Evolutionary conservation across 2,329 filamentous ascomycete genomes (phyloP).

Genomic region (Fusarium verrucosum): DNA sequence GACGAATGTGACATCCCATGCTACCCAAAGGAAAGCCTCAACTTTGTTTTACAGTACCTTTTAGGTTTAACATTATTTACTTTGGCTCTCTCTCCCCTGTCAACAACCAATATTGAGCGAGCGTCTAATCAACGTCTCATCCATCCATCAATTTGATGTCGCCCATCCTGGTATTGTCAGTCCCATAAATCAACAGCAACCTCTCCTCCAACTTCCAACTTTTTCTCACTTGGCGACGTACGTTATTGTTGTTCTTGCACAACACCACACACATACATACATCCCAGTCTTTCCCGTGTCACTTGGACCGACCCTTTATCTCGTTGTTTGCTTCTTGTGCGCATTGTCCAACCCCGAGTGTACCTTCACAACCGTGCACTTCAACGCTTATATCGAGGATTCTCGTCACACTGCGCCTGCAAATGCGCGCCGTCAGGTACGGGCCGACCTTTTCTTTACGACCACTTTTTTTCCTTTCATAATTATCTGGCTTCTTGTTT

Average conservation of each 20-base stretch:
- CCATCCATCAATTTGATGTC: background rate
- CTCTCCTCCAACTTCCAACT: constrained; percentile 30
- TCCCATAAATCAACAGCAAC: constrained; percentile 26
- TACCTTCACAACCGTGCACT: constrained; percentile 13
- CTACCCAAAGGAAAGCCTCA: background rate
- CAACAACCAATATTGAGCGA: constrained; percentile 4
- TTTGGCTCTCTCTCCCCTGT: constrained; percentile 13
- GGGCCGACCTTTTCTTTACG: constrained; percentile 6
- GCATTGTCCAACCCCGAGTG: constrained; percentile 17
- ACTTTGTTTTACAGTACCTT: constrained; percentile 5
- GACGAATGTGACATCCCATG: constrained; percentile 15
- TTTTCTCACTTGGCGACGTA: constrained; percentile 14
- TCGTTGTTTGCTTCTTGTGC: constrained; percentile 27
- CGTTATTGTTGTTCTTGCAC: background rate
- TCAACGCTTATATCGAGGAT: constrained; percentile 11
- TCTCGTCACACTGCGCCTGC: constrained; percentile 28
- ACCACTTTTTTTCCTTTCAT: constrained; percentile 7
- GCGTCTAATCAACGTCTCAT: background rate
- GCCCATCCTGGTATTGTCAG: constrained; percentile 10
- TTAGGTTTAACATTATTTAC: constrained; percentile 30
- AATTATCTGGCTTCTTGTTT: background rate
- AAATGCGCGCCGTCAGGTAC: constrained; percentile 35
- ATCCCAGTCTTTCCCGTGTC: constrained; percentile 8
- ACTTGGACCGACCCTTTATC: constrained; percentile 14
- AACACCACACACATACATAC: background rate